Percentiles rank a stretch among this genome's conserved stretches.
These are phyloP conservation scores for Aspergillus pseudotamarii DNA, from an alignment of 2,329 filamentous ascomycete genomes.

Conservation along the genomic window DNA sequence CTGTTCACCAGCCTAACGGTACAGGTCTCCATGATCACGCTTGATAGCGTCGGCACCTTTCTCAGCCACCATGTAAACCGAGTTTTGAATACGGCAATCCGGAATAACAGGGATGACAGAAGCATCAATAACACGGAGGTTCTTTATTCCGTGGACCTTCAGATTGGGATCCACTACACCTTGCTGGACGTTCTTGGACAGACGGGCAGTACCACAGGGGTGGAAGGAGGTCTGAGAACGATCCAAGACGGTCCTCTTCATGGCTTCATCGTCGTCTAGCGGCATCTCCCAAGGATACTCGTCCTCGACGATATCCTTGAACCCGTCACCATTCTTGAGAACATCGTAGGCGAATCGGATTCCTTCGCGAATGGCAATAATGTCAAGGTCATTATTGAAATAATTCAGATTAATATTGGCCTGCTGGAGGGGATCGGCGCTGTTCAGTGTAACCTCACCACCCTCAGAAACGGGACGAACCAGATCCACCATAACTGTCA, in stretches of 20 bases:
- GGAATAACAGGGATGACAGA: slow-evolving; percentile 59
- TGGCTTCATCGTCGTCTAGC: slow-evolving; percentile 56
- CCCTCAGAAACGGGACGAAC: slow-evolving; percentile 50
- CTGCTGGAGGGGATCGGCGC: slow-evolving; percentile 40
- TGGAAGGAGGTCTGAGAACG: slow-evolving; percentile 58
- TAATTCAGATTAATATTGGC: slow-evolving; percentile 49
- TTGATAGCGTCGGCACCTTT: slow-evolving; percentile 29
- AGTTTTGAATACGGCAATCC: slow-evolving; percentile 61
- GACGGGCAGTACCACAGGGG: slow-evolving; percentile 59
- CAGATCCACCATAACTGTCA: slow-evolving; percentile 60
- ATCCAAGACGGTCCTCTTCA: slow-evolving; percentile 60
- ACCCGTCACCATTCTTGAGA: slow-evolving; percentile 57
- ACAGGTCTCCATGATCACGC: neutral
- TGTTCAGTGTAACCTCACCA: slow-evolving; percentile 44
- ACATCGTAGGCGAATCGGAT: slow-evolving; percentile 59
- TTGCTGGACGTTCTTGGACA: slow-evolving; percentile 55
- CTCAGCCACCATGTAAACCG: slow-evolving; percentile 63
- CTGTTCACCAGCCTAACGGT: no score
- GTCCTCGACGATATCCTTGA: slow-evolving; percentile 46
- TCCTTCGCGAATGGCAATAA: slow-evolving; percentile 65
- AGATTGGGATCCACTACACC: slow-evolving; percentile 57
- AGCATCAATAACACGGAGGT: slow-evolving; percentile 59
- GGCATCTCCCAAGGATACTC: slow-evolving; percentile 66
- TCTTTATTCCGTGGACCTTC: slow-evolving; percentile 57
- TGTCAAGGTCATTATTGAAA: slow-evolving; percentile 52